Evolutionary conservation across 164 flowering plant genomes (phyloP), one percentile per base, ranked within the genome.

Genomic region (Warburgia ugandensis): DNA sequence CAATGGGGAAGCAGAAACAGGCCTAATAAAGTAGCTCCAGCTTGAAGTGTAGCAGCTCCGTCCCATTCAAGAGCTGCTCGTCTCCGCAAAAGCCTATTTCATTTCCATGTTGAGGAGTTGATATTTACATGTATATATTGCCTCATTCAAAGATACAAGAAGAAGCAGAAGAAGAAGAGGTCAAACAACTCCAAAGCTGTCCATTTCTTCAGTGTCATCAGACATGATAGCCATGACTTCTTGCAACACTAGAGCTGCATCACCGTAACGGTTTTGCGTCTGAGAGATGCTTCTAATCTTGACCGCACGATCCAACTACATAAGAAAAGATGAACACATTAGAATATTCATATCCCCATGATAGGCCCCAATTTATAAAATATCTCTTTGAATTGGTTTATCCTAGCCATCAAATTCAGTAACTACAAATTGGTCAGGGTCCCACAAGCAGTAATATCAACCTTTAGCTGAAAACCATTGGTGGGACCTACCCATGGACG

Each of bases 251-350:
- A 31, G 19, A 37, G 54, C 65, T 6, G 61, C 27, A 11, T 65
- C 65, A 5, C 36, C 31, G 45, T 56, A 65, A 17, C 60, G 46
- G 21, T 56, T 56, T 35, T 65, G 61, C 7, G 61, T 51, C 38
- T 44, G 52, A 9, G 57, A n/a, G n/a, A 50, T 22, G 44, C 46
- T 51, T 2, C 61, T 41, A 19, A 50, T 29, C 26, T 65, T 44
- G 28, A 65, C 65, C 3, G 65, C 65, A 12, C 27, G 19, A 32
- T 50, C 56, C 69, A 65, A 33, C 65, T 65, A 50, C 64, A 41
- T 40, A 14, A n/a, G n/a, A n/a, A 56, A 8, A 13, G 11, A 28
- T 14, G 2, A 26, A 56, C 16, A 10, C 16, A 10, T 14, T 14
- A 14, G 14, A 37, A 37, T 37, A 14, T 37, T 6, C 14, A 20